Percentiles rank a stretch among this genome's conserved stretches.
These are phyloP conservation scores for Dictyostelium intermedium DNA, from an alignment of 78 protist genomes.

Conservation along the genomic window DNA sequence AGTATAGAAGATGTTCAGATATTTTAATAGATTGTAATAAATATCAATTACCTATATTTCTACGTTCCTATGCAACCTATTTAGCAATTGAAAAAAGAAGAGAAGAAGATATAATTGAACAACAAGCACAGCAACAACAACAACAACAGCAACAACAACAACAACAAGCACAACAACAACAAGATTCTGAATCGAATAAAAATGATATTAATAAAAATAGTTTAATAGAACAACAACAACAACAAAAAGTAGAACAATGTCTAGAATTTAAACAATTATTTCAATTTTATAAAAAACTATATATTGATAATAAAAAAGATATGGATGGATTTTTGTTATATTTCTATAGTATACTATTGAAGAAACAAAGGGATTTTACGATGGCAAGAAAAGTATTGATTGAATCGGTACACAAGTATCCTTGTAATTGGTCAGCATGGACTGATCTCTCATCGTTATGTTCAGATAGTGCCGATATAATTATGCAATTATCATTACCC, in stretches of 20 bases:
- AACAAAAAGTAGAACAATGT: background rate
- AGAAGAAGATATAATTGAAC: slow-evolving; percentile 35
- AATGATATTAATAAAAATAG: background rate
- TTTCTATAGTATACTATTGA: slow-evolving; percentile 36
- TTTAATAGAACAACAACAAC: background rate
- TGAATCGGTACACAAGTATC: slow-evolving; percentile 38
- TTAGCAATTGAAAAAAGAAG: slow-evolving; percentile 63
- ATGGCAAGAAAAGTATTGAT: slow-evolving; percentile 23
- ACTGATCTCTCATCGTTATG: slow-evolving; percentile 56
- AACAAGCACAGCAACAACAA: slow-evolving; percentile 1
- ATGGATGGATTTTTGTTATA: slow-evolving; percentile 64
- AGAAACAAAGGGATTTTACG: background rate
- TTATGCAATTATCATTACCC: slow-evolving; percentile 33
- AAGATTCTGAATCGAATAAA: background rate
- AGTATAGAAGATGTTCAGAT: slow-evolving; percentile 64
- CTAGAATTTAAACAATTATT: slow-evolving; percentile 11
- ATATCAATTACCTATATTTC: slow-evolving; percentile 9
- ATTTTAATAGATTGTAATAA: background rate
- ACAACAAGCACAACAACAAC: background rate
- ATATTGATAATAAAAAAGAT: background rate
- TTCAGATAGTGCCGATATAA: background rate
- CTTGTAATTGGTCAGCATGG: slow-evolving; percentile 87
- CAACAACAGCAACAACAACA: background rate
- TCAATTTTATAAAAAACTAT: background rate
- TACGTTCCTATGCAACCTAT: slow-evolving; percentile 53